phyloP scores from a whole-genome alignment of 2,329 filamentous ascomycete species.

The Colletotrichum sp. region DNA sequence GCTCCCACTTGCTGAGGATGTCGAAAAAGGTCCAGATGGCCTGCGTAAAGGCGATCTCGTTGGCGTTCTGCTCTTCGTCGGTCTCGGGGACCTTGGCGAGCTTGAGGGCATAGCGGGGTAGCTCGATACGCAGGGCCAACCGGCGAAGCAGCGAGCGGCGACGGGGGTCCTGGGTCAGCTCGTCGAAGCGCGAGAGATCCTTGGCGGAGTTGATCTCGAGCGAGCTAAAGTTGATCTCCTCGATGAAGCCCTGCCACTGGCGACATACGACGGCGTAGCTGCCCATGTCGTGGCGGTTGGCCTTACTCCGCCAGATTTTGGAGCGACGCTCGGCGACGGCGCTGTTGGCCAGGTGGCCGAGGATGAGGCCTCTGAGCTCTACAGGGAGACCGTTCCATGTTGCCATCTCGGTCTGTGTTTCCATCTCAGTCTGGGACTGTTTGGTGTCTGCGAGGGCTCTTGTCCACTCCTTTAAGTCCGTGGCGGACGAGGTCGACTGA shows the following conservation, averaged over 20 bases:
- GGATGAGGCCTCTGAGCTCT: slow-evolving; percentile 19
- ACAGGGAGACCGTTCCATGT: slow-evolving; percentile 22
- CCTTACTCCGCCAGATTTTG: background rate
- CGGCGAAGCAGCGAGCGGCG: slow-evolving; percentile 25
- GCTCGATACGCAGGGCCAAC: slow-evolving; percentile 26
- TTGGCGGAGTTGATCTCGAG: slow-evolving; percentile 23
- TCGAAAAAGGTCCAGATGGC: slow-evolving; percentile 28
- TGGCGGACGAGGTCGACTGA: background rate
- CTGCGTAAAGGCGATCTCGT: slow-evolving; percentile 28
- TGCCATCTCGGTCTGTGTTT: slow-evolving; percentile 17
- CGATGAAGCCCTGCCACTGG: slow-evolving; percentile 30
- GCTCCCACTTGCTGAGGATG: slow-evolving; percentile 26
- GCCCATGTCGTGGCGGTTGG: slow-evolving; percentile 18
- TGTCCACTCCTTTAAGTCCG: background rate
- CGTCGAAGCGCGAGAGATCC: slow-evolving; percentile 26
- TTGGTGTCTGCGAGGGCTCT: background rate
- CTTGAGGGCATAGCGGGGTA: slow-evolving; percentile 25
- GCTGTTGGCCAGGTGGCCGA: slow-evolving; percentile 7
- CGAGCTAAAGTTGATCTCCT: slow-evolving; percentile 27
- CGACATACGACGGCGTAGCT: slow-evolving; percentile 30
- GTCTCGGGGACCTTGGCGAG: slow-evolving; percentile 24
- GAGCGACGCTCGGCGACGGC: background rate
- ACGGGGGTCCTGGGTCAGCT: slow-evolving; percentile 22
- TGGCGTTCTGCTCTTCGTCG: slow-evolving; percentile 28
- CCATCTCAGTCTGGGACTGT: background rate